Percentiles rank a stretch among this genome's conserved stretches.
Evolutionary conservation across 306 rosid species (phyloP).

Genomic region (Ormosia semicastrata): DNA sequence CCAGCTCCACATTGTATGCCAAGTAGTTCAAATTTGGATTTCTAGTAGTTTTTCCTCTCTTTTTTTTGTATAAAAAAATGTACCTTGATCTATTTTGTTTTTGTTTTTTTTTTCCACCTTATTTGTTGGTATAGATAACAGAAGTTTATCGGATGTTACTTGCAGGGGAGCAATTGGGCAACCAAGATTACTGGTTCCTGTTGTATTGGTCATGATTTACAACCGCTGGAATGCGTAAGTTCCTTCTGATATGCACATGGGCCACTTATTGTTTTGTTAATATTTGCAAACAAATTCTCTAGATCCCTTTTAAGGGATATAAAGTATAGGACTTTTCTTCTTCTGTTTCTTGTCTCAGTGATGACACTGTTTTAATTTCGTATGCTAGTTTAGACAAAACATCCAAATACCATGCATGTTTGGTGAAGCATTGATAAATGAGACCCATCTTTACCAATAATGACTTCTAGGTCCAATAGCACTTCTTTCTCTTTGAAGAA

Average conservation of each 20-base stretch:
- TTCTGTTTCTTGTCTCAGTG: not conserved
- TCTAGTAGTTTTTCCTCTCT: not conserved
- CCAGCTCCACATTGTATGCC: not conserved
- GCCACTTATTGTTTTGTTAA: not conserved
- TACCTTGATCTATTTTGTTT: not conserved
- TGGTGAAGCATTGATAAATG: not conserved
- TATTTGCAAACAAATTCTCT: not conserved
- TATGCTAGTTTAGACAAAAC: not conserved
- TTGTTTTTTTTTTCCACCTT: not conserved
- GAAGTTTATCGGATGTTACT: constrained; percentile 21
- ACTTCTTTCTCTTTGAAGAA: not conserved
- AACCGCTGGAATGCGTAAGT: constrained; percentile 93
- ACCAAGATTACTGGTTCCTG: constrained; percentile 91
- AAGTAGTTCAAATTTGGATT: not conserved
- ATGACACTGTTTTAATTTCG: not conserved
- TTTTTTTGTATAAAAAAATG: not conserved
- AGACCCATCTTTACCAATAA: not conserved
- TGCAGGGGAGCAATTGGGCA: constrained; percentile 92
- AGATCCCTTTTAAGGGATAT: not conserved
- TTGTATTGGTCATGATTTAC: constrained; percentile 80
- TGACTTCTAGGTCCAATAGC: not conserved
- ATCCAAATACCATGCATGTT: not conserved
- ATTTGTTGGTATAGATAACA: not conserved
- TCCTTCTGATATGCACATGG: not conserved
- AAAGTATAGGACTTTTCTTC: not conserved